These are phyloP conservation scores for Chlorella sp. DNA, from an alignment of 139 green algal species.

Conservation along the genomic window DNA sequence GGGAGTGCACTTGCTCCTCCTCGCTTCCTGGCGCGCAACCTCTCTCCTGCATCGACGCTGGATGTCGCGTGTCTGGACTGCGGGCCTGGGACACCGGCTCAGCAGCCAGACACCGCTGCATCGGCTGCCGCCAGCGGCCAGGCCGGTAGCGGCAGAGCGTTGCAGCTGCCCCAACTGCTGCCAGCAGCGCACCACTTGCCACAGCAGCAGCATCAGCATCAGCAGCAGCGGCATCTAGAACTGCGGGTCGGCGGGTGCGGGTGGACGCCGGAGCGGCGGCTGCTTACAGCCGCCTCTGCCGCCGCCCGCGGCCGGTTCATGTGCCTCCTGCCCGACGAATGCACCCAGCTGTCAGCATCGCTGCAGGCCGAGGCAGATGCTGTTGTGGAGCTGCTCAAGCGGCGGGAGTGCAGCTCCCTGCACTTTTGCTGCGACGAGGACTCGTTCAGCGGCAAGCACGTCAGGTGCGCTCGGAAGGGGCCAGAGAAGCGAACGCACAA, in stretches of 20 bases:
- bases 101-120: too few relatives aligned
- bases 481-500: too few relatives aligned
- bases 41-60: neutral
- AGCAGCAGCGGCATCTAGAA: neutral
- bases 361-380: neutral
- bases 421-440: neutral
- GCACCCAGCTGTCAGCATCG: neutral
- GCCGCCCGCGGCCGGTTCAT: neutral
- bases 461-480: neutral
- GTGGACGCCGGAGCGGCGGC: neutral
- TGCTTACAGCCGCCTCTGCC: neutral
- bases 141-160: too few relatives aligned
- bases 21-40: neutral
- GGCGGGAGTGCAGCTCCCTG: neutral
- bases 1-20: too few relatives aligned
- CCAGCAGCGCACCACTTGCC: neutral
- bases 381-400: neutral
- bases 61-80: neutral
- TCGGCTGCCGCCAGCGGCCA: neutral
- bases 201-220: neutral
- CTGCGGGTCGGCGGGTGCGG: neutral
- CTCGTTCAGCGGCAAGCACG: neutral
- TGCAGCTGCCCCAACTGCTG: neutral
- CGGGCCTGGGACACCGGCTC: too few relatives aligned
- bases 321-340: neutral